Evolutionary conservation across 2,329 filamentous ascomycete species (phyloP).

Genomic region (Fusarium marasasianum): DNA sequence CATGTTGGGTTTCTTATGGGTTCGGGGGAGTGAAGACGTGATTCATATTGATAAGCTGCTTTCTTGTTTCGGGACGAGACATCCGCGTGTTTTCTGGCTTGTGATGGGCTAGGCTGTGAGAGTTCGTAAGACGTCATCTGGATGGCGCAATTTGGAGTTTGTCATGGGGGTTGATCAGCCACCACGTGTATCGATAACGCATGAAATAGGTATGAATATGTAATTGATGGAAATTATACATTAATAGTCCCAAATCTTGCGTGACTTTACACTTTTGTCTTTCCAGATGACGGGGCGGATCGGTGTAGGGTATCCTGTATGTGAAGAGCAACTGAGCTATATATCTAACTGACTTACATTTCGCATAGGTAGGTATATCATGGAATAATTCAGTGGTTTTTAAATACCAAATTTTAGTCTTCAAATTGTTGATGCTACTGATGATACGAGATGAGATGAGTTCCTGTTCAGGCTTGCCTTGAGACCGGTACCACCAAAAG

Average conservation of each 20-base stretch:
- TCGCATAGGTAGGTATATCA: too few relatives aligned
- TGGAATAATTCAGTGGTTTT: too few relatives aligned
- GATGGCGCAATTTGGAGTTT: constrained; percentile 34
- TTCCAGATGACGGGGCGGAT: too few relatives aligned
- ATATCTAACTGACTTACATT: too few relatives aligned
- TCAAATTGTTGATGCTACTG: rapidly evolving
- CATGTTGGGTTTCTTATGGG: not conserved
- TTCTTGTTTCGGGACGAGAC: not conserved
- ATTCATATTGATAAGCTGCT: constrained; percentile 15
- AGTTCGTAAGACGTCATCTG: constrained; percentile 34
- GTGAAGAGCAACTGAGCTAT: rapidly evolving
- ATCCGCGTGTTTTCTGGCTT: constrained; percentile 11
- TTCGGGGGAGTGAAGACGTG: not conserved
- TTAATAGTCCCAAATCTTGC: too few relatives aligned
- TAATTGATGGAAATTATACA: not conserved
- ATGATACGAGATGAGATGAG: rapidly evolving
- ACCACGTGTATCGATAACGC: not conserved
- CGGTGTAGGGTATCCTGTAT: not conserved
- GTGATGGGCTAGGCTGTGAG: constrained; percentile 10
- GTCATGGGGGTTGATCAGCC: not conserved
- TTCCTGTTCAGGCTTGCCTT: rapidly evolving
- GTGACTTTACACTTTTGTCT: not conserved
- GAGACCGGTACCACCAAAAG: rapidly evolving
- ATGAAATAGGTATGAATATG: rapidly evolving
- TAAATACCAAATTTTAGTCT: too few relatives aligned